Base-by-base conservation (phyloP, 78 protist genomes). In the Dictyostelium discoideum region DNA sequence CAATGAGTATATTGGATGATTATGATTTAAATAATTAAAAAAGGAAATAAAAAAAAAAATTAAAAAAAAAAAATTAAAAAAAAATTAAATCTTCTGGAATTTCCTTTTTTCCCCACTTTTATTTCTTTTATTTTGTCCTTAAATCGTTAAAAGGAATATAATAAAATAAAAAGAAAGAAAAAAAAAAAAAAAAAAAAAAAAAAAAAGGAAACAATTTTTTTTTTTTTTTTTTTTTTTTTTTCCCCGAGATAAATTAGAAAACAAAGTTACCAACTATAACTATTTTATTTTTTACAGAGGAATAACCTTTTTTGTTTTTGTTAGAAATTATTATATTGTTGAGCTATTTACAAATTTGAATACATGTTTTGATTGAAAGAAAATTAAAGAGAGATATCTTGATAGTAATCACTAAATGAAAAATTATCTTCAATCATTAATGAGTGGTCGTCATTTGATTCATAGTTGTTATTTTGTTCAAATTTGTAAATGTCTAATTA, bases 1-100 rank as follows among this genome's bases (percentile, higher is more conserved):
- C 78, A 81, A 79, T 76, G 63, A n/a, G 77, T 57, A 24, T 65
- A 18, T 48, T 63, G 79, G 94, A 89, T 72, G 94, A 89, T 48
- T 89, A 89, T 50, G 94, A 89, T 57, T 22, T 81, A 40, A 14
- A 29, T 16, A 44, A 89, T 18, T 89, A 89, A 81, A 40, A 7
- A 48, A 50, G 37, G 60, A 18, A 20, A 77, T 14, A 57, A n/a
- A 14, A 37, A 46, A 77, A 40, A 76, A 40, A n/a, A n/a, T n/a
- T n/a, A n/a, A n/a, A n/a, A n/a, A n/a, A n/a, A n/a, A n/a, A n/a
- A n/a, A n/a, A n/a, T n/a, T n/a, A n/a, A 77, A 24, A 20, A 40
- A 40, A 32, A 32, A 32, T 32, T 32, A 32, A 32, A 32, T 32
- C 37, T 32, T 32, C 37, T 32, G 37, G 1, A 32, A 32, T 32